Conservation (phyloP, 2,329 filamentous ascomycete species). For the Alternaria sp. region DNA sequence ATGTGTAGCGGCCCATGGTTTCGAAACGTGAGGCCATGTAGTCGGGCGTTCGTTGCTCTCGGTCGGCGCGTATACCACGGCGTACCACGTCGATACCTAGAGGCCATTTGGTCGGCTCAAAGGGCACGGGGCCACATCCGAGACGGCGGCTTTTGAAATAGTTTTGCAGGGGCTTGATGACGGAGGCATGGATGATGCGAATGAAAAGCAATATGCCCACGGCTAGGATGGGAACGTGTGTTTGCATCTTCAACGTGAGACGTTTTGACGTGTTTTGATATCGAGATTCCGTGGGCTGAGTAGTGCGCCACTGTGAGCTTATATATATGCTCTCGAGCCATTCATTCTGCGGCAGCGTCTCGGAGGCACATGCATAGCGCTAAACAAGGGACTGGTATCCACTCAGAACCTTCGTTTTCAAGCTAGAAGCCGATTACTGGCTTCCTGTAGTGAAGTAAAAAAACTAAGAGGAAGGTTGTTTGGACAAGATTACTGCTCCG, state of each 20-base stretch:
- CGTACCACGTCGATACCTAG: constrained; percentile 10
- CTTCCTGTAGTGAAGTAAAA: too few species aligned
- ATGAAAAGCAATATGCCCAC: not conserved
- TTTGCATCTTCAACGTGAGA: not conserved
- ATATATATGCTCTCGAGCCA: not conserved
- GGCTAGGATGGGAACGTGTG: not conserved
- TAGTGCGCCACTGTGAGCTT: not conserved
- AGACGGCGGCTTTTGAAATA: constrained; percentile 4
- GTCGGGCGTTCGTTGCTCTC: constrained; percentile 14
- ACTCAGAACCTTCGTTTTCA: not conserved
- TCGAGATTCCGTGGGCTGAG: not conserved
- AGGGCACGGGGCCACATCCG: constrained; percentile 8
- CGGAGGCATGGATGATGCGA: not conserved
- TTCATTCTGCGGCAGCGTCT: not conserved
- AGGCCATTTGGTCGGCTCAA: constrained; percentile 5
- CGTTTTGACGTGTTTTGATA: not conserved
- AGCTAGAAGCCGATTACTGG: not conserved
- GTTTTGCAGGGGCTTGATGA: constrained; percentile 6
- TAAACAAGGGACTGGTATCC: constrained; percentile 1
- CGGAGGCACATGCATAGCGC: constrained; percentile 5
- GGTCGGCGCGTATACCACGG: constrained; percentile 5
- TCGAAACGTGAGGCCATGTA: constrained; percentile 7
- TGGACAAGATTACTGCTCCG: not conserved
- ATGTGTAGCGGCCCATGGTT: constrained; percentile 12
- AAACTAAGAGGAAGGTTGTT: not conserved